A percentile compares a stretch with the other conserved stretches of the same genome.
phyloP scores from a whole-genome alignment of 129 eudicot species.

The Centrapalus pauciflorus region DNA sequence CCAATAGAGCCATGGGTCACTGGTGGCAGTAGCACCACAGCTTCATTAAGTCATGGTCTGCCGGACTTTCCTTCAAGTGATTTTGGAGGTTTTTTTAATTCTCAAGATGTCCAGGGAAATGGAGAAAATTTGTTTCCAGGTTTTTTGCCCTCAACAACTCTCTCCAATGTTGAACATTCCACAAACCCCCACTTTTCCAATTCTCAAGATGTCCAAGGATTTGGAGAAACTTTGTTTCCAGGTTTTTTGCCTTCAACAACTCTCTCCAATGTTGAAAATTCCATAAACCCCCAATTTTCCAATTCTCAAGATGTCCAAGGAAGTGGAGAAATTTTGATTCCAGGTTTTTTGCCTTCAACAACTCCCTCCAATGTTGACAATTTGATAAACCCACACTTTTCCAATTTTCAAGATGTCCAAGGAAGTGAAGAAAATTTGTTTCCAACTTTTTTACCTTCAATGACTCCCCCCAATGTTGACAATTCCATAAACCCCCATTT shows the following conservation, averaged over 20 bases:
- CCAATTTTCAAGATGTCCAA: neutral
- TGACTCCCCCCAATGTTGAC: neutral
- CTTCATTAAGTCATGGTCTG: neutral
- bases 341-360: neutral
- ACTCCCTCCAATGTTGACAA: neutral
- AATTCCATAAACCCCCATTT: neutral
- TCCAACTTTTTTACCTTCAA: neutral
- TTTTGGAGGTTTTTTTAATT: neutral
- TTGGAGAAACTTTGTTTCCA: neutral
- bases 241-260: neutral
- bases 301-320: neutral
- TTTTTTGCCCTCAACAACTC: neutral
- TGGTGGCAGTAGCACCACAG: neutral
- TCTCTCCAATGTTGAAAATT: too few species aligned
- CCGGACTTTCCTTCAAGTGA: neutral
- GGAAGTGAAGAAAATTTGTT: neutral
- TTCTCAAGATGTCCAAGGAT: neutral
- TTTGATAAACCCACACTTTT: too few species aligned
- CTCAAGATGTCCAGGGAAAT: neutral
- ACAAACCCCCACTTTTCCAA: too few species aligned
- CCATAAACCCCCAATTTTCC: too few species aligned
- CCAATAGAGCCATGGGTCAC: neutral
- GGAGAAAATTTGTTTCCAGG: neutral
- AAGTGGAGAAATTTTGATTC: neutral
- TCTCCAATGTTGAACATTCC: too few species aligned